These are phyloP conservation scores for Pyronema domesticum DNA, from an alignment of 495 filamentous ascomycete species.

Conservation along the genomic window DNA sequence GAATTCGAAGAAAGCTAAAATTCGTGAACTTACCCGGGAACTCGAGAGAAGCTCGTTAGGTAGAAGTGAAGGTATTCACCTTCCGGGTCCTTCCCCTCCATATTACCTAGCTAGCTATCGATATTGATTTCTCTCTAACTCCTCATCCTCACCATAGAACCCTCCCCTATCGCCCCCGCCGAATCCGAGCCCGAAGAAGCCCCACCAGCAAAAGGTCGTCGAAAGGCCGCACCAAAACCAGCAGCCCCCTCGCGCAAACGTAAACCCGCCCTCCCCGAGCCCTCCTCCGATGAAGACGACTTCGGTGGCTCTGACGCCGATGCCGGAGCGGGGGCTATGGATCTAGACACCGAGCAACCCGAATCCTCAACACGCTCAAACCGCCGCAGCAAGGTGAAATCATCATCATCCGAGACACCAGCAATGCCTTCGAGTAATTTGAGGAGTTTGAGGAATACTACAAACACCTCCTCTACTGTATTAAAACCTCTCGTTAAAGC, in stretches of 20 bases:
- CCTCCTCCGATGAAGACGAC: constrained; percentile 12
- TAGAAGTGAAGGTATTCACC: not conserved
- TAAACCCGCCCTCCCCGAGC: constrained; percentile 7
- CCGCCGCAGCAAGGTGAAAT: not conserved
- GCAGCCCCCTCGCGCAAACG: constrained; percentile 8
- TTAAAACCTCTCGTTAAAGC: no score
- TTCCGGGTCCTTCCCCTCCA: not conserved
- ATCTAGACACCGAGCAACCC: constrained; percentile 11
- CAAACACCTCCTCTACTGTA: no score
- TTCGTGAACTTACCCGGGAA: constrained; percentile 14
- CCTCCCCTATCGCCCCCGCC: not conserved
- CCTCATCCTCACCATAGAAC: not conserved
- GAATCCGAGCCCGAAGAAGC: not conserved
- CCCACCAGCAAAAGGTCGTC: not conserved
- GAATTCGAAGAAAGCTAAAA: constrained; percentile 20
- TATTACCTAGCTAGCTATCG: not conserved
- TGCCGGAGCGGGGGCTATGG: constrained; percentile 10
- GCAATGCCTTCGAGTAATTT: no score
- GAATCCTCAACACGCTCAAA: not conserved
- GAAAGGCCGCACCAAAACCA: constrained; percentile 9
- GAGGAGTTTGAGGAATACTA: not conserved
- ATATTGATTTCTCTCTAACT: not conserved
- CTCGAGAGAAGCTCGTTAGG: not conserved
- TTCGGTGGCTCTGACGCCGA: no score
- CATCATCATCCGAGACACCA: no score